Evolutionary conservation across 2,329 filamentous ascomycete genomes (phyloP).

Genomic region (Rutstroemia sp.): DNA sequence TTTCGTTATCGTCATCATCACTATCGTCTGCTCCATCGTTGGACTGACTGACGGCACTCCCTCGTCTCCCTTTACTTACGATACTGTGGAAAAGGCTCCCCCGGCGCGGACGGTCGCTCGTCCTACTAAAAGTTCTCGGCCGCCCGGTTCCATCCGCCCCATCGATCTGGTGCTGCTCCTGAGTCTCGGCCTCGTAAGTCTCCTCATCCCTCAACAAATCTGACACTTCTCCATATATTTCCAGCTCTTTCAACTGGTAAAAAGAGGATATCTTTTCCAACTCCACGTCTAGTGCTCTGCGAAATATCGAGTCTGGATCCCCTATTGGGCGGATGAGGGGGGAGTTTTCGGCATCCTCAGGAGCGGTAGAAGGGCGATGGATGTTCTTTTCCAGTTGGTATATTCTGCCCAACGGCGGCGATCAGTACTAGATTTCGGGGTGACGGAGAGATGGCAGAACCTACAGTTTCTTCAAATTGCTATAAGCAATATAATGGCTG

Average conservation of each 20-base stretch:
- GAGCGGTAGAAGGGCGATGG: conserved; percentile 49
- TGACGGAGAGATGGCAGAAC: conserved; percentile 30
- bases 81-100: conserved; percentile 47
- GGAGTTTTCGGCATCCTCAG: conserved; percentile 71
- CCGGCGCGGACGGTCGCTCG: conserved; percentile 34
- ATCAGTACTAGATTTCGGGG: background rate
- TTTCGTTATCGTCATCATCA: conserved; percentile 54
- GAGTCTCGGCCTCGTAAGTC: conserved; percentile 41
- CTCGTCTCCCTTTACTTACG: conserved; percentile 37
- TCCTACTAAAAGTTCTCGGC: conserved; percentile 37
- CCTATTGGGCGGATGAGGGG: conserved; percentile 64
- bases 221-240: conserved; percentile 75
- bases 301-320: conserved; percentile 77
- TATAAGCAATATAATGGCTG: conserved; percentile 95
- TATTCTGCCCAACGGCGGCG: conserved; percentile 50
- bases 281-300: conserved; percentile 74
- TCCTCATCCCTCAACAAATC: conserved; percentile 71
- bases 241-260: conserved; percentile 80
- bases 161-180: conserved; percentile 26
- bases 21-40: conserved; percentile 55
- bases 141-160: conserved; percentile 27
- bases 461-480: conserved; percentile 96
- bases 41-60: conserved; percentile 37
- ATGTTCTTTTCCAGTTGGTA: conserved; percentile 87
- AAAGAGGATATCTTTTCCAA: conserved; percentile 92